phyloP scores from a whole-genome alignment of 2,329 filamentous ascomycete species.

The Colletotrichum musae region DNA sequence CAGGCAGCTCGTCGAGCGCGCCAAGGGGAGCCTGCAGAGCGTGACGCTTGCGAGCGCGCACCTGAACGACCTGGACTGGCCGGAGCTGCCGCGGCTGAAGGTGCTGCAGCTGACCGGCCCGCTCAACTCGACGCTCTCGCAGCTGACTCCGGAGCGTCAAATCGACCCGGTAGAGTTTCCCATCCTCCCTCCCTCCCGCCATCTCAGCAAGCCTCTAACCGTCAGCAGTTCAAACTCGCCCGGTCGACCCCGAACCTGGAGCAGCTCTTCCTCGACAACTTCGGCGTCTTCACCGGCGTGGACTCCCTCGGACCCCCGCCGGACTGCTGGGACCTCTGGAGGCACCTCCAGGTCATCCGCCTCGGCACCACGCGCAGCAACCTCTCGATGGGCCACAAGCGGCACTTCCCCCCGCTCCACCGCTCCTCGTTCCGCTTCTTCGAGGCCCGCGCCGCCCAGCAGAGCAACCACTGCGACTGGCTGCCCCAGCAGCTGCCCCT shows the following conservation, averaged over 20 bases:
- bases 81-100: conserved; percentile 35
- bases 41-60: conserved; percentile 28
- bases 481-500: conserved; percentile 42
- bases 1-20: conserved; percentile 30
- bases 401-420: conserved; percentile 41
- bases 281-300: conserved; percentile 35
- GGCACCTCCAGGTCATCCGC: conserved; percentile 49
- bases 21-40: conserved; percentile 23
- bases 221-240: conserved; percentile 29
- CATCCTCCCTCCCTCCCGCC: too few relatives aligned
- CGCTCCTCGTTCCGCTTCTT: conserved; percentile 45
- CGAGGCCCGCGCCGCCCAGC: conserved; percentile 46
- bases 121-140: conserved; percentile 16
- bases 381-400: conserved; percentile 38
- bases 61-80: conserved; percentile 36
- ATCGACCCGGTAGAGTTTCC: conserved; percentile 22
- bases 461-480: conserved; percentile 51
- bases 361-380: conserved; percentile 43
- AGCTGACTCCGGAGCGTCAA: conserved; percentile 30
- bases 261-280: conserved; percentile 37
- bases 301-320: conserved; percentile 30
- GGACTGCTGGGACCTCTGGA: conserved; percentile 47
- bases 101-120: conserved; percentile 34
- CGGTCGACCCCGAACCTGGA: conserved; percentile 36
- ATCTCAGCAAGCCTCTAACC: neutral